These are phyloP conservation scores for Paraleonurus japonicus DNA, from an alignment of 257 asterid species.

Conservation along the genomic window DNA sequence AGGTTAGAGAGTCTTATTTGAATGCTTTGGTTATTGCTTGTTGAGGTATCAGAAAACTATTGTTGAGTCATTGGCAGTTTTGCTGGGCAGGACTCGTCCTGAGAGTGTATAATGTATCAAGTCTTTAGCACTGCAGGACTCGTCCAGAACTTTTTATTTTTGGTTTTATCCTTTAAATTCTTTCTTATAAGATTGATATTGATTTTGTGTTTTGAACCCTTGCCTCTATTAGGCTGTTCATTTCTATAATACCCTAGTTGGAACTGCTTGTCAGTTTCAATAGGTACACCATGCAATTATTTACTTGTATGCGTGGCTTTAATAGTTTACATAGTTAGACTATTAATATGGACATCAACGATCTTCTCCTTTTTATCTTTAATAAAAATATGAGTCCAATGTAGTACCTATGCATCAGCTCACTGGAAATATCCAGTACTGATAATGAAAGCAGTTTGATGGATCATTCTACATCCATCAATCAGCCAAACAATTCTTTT, in stretches of 20 bases:
- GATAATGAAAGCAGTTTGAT: background rate
- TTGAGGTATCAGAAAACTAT: background rate
- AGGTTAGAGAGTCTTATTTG: background rate
- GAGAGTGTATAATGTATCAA: too few species aligned
- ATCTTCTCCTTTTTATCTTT: background rate
- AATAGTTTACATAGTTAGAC: background rate
- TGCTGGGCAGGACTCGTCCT: background rate
- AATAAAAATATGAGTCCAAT: background rate
- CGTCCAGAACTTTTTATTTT: too few species aligned
- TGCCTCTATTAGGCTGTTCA: too few species aligned
- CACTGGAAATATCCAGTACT: background rate
- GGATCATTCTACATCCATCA: conserved; percentile 6
- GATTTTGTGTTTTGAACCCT: too few species aligned
- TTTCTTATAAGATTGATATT: too few species aligned
- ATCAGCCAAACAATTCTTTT: background rate
- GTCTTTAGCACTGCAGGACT: too few species aligned
- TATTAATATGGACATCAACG: background rate
- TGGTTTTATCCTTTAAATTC: too few species aligned
- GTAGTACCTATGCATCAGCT: background rate
- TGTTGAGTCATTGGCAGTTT: background rate
- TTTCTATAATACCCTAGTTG: too few species aligned
- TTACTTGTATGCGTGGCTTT: background rate
- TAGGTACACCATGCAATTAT: too few species aligned
- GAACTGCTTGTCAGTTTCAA: too few species aligned
- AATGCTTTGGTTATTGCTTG: background rate